phyloP scores from a whole-genome alignment of 768 basidiomycete species.

The Collybia sp. region DNA sequence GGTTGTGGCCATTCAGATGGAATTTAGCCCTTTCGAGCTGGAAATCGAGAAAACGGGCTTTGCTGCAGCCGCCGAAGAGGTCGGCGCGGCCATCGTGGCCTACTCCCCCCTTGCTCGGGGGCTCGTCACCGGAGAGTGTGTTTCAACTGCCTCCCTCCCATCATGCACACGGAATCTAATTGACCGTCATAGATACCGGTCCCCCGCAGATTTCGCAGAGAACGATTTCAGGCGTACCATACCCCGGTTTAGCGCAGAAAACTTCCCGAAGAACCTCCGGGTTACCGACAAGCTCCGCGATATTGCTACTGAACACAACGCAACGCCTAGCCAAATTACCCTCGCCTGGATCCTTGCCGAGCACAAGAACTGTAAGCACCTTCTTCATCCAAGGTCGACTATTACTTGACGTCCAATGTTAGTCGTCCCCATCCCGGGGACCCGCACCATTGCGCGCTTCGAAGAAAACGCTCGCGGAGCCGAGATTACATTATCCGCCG shows the following conservation, averaged over 20 bases:
- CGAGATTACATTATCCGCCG: neutral
- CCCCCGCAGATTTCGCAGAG: neutral
- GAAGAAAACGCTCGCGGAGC: neutral
- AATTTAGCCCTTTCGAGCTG: conserved; percentile 21
- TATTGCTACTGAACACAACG: conserved; percentile 22
- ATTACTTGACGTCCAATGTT: neutral
- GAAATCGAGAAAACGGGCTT: conserved; percentile 24
- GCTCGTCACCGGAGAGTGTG: conserved; percentile 24
- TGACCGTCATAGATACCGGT: neutral
- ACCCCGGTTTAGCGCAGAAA: conserved; percentile 30
- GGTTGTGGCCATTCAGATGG: conserved; percentile 24
- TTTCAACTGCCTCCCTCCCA: conserved; percentile 33
- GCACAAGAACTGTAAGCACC: neutral
- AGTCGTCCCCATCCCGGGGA: neutral
- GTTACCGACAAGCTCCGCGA: conserved; percentile 25
- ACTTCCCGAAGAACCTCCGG: conserved; percentile 39
- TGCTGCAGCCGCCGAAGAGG: conserved; percentile 18
- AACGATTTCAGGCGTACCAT: conserved; percentile 18
- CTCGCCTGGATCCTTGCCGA: conserved; percentile 18
- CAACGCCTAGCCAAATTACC: conserved; percentile 25
- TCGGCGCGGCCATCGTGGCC: conserved; percentile 24
- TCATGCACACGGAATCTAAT: too few relatives aligned
- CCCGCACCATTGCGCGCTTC: neutral
- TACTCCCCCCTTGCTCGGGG: conserved; percentile 31
- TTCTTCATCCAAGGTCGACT: neutral